Percentiles rank a stretch among this genome's conserved stretches.
Conservation (phyloP, 2,329 filamentous ascomycete species). For the Aspergillus unguis region DNA sequence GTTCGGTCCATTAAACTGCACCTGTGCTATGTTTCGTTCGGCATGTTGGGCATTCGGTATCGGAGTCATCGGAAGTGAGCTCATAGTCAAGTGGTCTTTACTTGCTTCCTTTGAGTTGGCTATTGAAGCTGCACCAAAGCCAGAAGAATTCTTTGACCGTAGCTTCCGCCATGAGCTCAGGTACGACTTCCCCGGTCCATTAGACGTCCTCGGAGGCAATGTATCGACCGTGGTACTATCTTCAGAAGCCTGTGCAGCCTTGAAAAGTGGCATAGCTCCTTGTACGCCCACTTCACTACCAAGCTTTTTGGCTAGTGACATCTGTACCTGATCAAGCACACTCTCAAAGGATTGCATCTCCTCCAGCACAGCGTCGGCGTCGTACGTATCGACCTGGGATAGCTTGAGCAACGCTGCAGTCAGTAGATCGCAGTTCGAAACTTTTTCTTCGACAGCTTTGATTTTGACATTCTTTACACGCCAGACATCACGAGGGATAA, state of each 20-base stretch:
- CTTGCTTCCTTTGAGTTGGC: conserved; percentile 44
- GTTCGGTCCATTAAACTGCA: conserved; percentile 78
- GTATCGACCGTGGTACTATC: conserved; percentile 38
- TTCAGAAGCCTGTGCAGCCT: conserved; percentile 54
- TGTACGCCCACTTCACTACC: conserved; percentile 91
- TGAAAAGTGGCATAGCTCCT: conserved; percentile 69
- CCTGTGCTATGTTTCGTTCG: conserved; percentile 66
- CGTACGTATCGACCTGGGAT: conserved; percentile 76
- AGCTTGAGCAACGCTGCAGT: conserved; percentile 86
- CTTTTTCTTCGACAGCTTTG: conserved; percentile 88
- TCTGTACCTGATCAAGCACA: conserved; percentile 81
- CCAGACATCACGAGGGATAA: conserved; percentile 91
- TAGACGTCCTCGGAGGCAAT: conserved; percentile 50
- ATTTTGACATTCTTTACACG: conserved; percentile 89
- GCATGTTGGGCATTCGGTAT: conserved; percentile 61
- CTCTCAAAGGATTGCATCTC: conserved; percentile 89
- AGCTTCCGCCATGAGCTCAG: conserved; percentile 87
- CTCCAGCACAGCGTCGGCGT: conserved; percentile 86
- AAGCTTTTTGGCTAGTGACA: conserved; percentile 72
- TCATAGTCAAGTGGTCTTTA: conserved; percentile 64
- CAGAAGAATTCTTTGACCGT: conserved; percentile 76
- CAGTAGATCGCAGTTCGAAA: conserved; percentile 83
- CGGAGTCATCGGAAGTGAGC: conserved; percentile 72
- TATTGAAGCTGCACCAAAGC: conserved; percentile 48
- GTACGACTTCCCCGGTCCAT: conserved; percentile 69